A percentile compares a stretch with the other conserved stretches of the same genome.
Conservation (phyloP, 306 rosid species). For the Ammopiptanthus mongolicus region DNA sequence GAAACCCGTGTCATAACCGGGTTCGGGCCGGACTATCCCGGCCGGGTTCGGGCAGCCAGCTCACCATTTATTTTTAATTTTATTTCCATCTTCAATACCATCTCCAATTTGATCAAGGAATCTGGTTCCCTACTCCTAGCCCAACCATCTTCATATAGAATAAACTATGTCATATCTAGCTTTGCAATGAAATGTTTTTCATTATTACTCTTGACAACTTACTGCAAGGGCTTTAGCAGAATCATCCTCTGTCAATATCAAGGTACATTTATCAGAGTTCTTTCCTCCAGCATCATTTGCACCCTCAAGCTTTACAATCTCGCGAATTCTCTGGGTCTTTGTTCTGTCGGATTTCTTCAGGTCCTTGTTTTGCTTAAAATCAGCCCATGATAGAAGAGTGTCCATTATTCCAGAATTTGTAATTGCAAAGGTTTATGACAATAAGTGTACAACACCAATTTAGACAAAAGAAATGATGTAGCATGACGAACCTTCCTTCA, state of each 20-base stretch:
- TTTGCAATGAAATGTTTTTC: too few relatives aligned
- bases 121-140: too few relatives aligned
- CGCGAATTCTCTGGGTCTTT: conserved; percentile 78
- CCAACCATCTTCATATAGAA: conserved; percentile 71
- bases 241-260: conserved; percentile 96
- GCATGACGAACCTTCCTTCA: conserved; percentile 66
- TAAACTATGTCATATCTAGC: neutral
- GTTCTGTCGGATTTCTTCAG: conserved; percentile 91
- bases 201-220: conserved; percentile 23
- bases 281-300: conserved; percentile 90
- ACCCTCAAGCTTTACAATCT: conserved; percentile 82
- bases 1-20: too few relatives aligned
- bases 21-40: too few relatives aligned
- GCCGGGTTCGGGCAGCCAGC: too few relatives aligned
- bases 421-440: conserved; percentile 37
- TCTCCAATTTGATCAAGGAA: too few relatives aligned
- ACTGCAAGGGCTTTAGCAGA: conserved; percentile 98
- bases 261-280: conserved; percentile 80
- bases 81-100: too few relatives aligned
- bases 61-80: too few relatives aligned
- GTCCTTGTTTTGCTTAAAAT: conserved; percentile 81
- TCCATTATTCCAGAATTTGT: conserved; percentile 88
- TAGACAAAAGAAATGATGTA: neutral
- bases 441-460: neutral
- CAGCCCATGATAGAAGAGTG: conserved; percentile 93